These are phyloP conservation scores for Leptographium lundbergii DNA, from an alignment of 2,329 filamentous ascomycete species.

Conservation along the genomic window DNA sequence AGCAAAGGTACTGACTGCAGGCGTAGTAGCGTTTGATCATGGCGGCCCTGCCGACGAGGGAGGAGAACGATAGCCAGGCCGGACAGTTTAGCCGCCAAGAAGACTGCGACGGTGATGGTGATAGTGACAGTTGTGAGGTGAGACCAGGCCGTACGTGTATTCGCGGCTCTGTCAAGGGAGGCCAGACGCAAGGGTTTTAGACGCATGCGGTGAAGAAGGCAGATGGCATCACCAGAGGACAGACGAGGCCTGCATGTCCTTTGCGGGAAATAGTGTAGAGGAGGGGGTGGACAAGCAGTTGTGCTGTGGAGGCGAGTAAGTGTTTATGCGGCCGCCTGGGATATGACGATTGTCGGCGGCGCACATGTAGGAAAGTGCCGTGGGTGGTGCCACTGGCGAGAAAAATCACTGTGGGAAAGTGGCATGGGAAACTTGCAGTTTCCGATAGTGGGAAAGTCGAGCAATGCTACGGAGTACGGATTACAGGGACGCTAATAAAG, in stretches of 20 bases:
- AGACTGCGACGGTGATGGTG: neutral
- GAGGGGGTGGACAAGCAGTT: neutral
- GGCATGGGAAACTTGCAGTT: slow-evolving; percentile 4
- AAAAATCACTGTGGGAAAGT: neutral
- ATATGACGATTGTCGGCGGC: neutral
- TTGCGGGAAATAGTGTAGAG: neutral
- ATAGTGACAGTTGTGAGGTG: neutral
- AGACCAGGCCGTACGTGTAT: neutral
- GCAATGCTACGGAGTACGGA: too few relatives aligned
- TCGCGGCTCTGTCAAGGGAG: neutral
- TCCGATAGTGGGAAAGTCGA: slow-evolving; percentile 2
- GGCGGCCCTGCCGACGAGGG: neutral
- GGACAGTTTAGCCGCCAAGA: neutral
- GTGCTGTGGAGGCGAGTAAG: neutral
- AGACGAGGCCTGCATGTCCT: neutral
- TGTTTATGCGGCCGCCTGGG: neutral
- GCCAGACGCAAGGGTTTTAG: neutral
- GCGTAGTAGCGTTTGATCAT: neutral
- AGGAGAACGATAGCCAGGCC: neutral
- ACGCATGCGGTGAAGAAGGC: neutral
- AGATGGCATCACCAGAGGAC: neutral
- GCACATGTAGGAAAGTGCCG: neutral
- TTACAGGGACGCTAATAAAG: neutral
- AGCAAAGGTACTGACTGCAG: neutral
- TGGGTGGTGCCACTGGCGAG: slow-evolving; percentile 2